A percentile compares a stretch with the other conserved stretches of the same genome.
These are phyloP conservation scores for Dipteronia sinensis DNA, from an alignment of 345 rosid species.

Conservation along the genomic window DNA sequence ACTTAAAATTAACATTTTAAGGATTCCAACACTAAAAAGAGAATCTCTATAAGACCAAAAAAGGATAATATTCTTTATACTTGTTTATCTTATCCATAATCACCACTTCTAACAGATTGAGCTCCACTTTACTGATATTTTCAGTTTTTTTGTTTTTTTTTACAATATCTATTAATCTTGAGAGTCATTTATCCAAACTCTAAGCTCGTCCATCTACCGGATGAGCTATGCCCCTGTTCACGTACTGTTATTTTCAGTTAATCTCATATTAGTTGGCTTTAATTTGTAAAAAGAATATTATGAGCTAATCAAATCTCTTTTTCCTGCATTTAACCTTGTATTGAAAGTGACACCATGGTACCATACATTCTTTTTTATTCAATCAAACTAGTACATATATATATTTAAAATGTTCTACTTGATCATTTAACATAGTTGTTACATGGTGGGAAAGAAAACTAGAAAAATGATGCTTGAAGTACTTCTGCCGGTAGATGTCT, in stretches of 20 bases:
- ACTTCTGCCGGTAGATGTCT: too few species aligned
- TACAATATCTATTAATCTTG: too few species aligned
- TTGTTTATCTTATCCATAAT: conserved; percentile 1
- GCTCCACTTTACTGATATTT: not conserved
- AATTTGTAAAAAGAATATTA: not conserved
- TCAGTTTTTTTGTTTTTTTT: too few species aligned
- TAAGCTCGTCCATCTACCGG: too few species aligned
- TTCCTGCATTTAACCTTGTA: not conserved
- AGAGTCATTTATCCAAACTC: too few species aligned
- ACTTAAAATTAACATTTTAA: not conserved
- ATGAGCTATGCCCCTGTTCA: too few species aligned
- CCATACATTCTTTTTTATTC: not conserved
- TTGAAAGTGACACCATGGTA: not conserved
- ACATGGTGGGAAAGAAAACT: too few species aligned
- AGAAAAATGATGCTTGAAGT: too few species aligned
- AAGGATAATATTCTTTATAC: conserved; percentile 7
- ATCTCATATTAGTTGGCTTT: not conserved
- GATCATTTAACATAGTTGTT: too few species aligned
- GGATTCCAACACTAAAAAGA: not conserved
- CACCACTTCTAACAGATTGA: not conserved
- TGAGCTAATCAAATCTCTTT: conserved; percentile 6
- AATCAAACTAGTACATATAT: not conserved
- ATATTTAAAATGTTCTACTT: too few species aligned
- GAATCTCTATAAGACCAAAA: not conserved
- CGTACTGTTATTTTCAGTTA: not conserved